Percentiles rank a stretch among this genome's conserved stretches.
phyloP scores from a whole-genome alignment of 108 stramenopile genomes.

The Seminavis robusta region DNA sequence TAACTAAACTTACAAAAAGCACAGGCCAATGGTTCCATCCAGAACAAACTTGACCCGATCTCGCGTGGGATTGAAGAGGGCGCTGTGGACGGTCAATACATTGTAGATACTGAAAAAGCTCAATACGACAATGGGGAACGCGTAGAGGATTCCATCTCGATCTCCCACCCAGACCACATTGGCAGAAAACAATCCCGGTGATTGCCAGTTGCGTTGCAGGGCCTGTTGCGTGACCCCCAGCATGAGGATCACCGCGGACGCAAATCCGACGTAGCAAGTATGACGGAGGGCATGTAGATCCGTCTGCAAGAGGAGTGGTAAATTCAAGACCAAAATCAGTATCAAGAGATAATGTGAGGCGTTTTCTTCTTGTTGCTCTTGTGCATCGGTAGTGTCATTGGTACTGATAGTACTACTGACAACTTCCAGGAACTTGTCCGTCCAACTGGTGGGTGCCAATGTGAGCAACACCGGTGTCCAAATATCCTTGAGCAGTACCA shows the following conservation, averaged over 20 bases:
- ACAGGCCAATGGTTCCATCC: constrained; percentile 30
- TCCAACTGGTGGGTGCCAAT: constrained; percentile 2
- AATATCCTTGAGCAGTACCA: constrained; percentile 77
- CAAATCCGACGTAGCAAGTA: constrained; percentile 81
- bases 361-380: background rate
- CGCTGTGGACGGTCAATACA: constrained; percentile 59
- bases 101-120: constrained; percentile 75
- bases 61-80: constrained; percentile 50
- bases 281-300: constrained; percentile 70
- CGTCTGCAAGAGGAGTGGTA: constrained; percentile 62
- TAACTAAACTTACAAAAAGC: constrained; percentile 23
- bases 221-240: constrained; percentile 35
- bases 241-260: constrained; percentile 52
- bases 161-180: constrained; percentile 11
- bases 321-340: constrained; percentile 28
- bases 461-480: constrained; percentile 52
- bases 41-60: constrained; percentile 39
- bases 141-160: constrained; percentile 37
- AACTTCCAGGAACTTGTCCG: constrained; percentile 1
- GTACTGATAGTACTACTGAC: background rate
- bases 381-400: constrained; percentile 4
- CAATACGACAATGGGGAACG: constrained; percentile 78
- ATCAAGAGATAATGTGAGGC: constrained; percentile 36
- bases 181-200: background rate
- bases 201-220: background rate